These are phyloP conservation scores for Pythium vanterpoolii DNA, from an alignment of 352 stramenopile species.

Conservation along the genomic window DNA sequence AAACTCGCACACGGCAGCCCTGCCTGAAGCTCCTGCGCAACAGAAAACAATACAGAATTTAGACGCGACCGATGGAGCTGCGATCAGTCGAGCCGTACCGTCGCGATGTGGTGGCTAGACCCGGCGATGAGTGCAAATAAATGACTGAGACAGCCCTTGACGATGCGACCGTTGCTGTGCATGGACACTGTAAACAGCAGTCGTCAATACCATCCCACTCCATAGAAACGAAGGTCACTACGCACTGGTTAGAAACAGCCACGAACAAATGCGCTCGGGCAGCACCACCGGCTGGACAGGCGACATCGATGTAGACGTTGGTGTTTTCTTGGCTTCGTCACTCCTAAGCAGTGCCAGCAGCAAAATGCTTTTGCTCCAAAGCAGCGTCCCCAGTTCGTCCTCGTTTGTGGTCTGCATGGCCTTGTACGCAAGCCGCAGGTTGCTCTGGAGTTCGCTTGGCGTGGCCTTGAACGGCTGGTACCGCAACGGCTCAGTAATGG, in stretches of 20 bases:
- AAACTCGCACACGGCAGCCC: slow-evolving; percentile 52
- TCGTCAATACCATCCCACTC: not conserved
- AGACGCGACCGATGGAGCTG: too few relatives aligned
- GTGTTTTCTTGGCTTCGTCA: slow-evolving; percentile 16
- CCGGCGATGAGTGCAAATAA: slow-evolving; percentile 44
- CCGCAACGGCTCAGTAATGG: slow-evolving; percentile 61
- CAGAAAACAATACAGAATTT: not conserved
- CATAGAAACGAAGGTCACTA: not conserved
- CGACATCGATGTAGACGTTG: slow-evolving; percentile 1
- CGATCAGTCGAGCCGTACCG: slow-evolving; percentile 1
- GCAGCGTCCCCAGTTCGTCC: slow-evolving; percentile 46
- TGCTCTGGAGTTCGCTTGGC: slow-evolving; percentile 42
- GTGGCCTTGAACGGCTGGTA: slow-evolving; percentile 61
- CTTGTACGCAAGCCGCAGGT: slow-evolving; percentile 58
- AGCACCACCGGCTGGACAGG: slow-evolving; percentile 23
- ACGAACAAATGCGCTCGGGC: slow-evolving; percentile 58
- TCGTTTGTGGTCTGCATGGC: slow-evolving; percentile 53
- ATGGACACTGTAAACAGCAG: slow-evolving; percentile 50
- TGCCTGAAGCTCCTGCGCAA: slow-evolving; percentile 36
- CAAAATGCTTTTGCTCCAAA: slow-evolving; percentile 77
- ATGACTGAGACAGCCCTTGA: slow-evolving; percentile 71
- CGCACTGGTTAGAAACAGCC: slow-evolving; percentile 80
- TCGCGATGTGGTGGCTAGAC: not conserved
- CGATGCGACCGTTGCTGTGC: slow-evolving; percentile 63
- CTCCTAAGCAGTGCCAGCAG: slow-evolving; percentile 37